Base-by-base conservation (phyloP, 1,284 basidiomycete species). In the Fomitiporia mediterranea region DNA sequence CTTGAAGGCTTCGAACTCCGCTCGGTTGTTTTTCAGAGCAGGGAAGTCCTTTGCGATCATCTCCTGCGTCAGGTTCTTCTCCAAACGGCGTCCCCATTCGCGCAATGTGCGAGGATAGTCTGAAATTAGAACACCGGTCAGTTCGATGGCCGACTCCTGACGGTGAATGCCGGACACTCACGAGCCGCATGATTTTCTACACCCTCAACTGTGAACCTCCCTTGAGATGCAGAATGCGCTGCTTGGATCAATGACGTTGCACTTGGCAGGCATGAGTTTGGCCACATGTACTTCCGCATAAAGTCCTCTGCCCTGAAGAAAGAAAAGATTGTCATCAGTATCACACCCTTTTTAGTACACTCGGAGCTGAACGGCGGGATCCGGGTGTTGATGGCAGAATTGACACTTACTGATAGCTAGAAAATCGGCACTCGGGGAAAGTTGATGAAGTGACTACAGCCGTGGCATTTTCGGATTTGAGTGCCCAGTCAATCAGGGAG, bases 261-360 rank as follows among this genome's bases (percentile, higher is more conserved):
- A 53, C 87, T 90, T 1, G 92, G 92, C 25, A 94, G 73, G 69
- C 88, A 91, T 1, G 89, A 91, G 63, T 94, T 94, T 2, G 93
- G 92, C 89, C 93, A 95, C 82, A 94, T 89, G 73, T 91, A 95
- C 63, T 87, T 86, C 51, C 88, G 82, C 81, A 93, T 92, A 71
- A 93, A 93, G 69, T 93, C 75, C 42, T 74, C 71, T 5, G 69
- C 63, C 59, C 65, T 73, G 64, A 39, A 64, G 64, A 64, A 23
- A 48, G 13, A 42, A 23, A 32, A 19, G 19, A 42, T 19, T n/a
- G 27, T 21, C 8, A 21, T 40, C 49, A 55, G 27, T 28, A 46
- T 21, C 40, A 19, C n/a, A 21, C 25, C 13, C 15, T 2, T 28
- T 17, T 46, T 15, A 28, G 34, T 49, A 15, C 17, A 2, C n/a